Conservation (phyloP, 2,329 filamentous ascomycete genomes). For the Blumeria hordei region DNA sequence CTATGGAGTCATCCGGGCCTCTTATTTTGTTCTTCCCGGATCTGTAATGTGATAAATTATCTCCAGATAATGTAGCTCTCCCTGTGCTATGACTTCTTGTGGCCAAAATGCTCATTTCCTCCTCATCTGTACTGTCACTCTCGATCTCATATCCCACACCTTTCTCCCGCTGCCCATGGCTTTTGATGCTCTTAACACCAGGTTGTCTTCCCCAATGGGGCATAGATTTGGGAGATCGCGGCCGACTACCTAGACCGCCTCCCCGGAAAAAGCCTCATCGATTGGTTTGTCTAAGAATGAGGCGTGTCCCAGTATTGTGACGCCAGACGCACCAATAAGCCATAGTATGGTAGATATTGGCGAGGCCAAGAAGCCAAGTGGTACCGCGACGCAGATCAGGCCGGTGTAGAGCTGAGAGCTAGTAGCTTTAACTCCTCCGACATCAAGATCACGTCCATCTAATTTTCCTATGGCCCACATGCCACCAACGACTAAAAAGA, state of each 20-base stretch:
- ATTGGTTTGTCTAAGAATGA: constrained; percentile 94
- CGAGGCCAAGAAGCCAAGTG: constrained; percentile 64
- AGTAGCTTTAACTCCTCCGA: constrained; percentile 62
- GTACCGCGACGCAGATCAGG: constrained; percentile 60
- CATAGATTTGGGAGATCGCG: constrained; percentile 89
- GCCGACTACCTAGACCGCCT: constrained; percentile 99
- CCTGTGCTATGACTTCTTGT: not conserved
- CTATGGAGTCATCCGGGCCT: constrained; percentile 1
- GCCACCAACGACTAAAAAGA: constrained; percentile 63
- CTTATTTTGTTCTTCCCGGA: too few species aligned
- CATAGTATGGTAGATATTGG: constrained; percentile 71
- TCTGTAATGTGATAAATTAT: too few species aligned
- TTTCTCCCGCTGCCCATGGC: constrained; percentile 26
- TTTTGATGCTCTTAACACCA: constrained; percentile 53
- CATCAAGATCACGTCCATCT: constrained; percentile 63
- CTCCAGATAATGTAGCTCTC: not conserved
- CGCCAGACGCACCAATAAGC: constrained; percentile 86
- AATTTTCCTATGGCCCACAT: constrained; percentile 85
- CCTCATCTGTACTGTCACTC: constrained; percentile 29
- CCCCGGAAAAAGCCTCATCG: constrained; percentile 99
- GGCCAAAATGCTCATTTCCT: constrained; percentile 21
- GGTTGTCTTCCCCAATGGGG: constrained; percentile 99
- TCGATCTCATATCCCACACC: constrained; percentile 21
- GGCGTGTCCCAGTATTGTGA: constrained; percentile 85
- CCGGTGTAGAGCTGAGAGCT: constrained; percentile 86